phyloP scores from a whole-genome alignment of 371 early-diverging fungal species.

The Apophysomyces elegans region DNA sequence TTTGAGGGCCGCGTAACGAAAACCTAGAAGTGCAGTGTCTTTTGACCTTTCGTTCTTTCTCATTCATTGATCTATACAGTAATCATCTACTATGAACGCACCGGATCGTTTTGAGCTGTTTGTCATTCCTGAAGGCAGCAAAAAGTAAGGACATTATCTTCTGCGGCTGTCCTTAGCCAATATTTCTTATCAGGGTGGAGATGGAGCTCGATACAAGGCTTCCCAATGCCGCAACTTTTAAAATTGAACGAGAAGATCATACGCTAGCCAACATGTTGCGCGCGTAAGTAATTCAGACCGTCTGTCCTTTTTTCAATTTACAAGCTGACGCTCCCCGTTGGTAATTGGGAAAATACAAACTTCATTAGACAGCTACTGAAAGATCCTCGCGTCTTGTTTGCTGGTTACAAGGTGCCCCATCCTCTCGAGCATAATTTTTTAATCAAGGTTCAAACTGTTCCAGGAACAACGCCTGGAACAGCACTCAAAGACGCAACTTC shows the following conservation, averaged over 20 bases:
- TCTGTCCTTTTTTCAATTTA: too few species aligned
- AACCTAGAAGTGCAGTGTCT: not conserved
- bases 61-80: not conserved
- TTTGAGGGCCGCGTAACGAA: too few species aligned
- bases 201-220: constrained; percentile 90
- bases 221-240: constrained; percentile 93
- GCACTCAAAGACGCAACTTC: constrained; percentile 81
- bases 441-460: constrained; percentile 91
- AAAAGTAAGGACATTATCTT: constrained; percentile 64
- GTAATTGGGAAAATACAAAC: too few species aligned
- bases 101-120: constrained; percentile 92
- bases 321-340: too few species aligned
- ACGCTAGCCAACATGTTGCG: constrained; percentile 94
- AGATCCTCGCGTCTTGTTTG: constrained; percentile 93
- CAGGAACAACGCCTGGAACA: constrained; percentile 82
- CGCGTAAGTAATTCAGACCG: constrained; percentile 59
- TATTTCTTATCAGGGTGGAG: constrained; percentile 61
- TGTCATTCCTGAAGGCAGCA: constrained; percentile 87
- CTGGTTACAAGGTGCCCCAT: constrained; percentile 98
- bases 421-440: constrained; percentile 93
- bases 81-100: constrained; percentile 75
- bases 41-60: not conserved
- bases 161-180: not conserved
- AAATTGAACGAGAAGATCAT: constrained; percentile 96
- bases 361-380: constrained; percentile 81